Conservation (phyloP, 371 early-diverging fungal genomes). For the Mortierella sp. region DNA sequence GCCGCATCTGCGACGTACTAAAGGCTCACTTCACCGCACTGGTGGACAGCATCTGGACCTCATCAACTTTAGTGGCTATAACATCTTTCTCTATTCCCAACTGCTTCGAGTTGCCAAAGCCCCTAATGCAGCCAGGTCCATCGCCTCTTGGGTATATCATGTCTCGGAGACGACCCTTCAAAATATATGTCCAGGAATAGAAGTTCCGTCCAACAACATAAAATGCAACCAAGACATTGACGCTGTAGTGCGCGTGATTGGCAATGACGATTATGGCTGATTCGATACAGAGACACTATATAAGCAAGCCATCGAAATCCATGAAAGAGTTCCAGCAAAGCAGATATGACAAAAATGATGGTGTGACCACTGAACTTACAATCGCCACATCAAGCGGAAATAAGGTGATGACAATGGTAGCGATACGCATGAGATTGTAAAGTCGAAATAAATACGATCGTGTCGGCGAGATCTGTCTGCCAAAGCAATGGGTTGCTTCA, state of each 20-base stretch:
- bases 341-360: conserved; percentile 65
- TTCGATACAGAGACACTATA: conserved; percentile 60
- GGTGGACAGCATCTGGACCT: conserved; percentile 12
- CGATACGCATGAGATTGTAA: conserved; percentile 67
- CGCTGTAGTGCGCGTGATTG: conserved; percentile 72
- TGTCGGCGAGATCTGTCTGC: conserved; percentile 70
- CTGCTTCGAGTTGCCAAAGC: not conserved
- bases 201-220: conserved; percentile 65
- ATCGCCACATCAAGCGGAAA: conserved; percentile 70
- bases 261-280: conserved; percentile 67
- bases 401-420: conserved; percentile 71
- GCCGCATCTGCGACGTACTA: not conserved
- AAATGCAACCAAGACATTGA: conserved; percentile 68
- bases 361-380: conserved; percentile 73
- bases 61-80: not conserved
- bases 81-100: conserved; percentile 16
- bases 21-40: not conserved
- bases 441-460: conserved; percentile 65
- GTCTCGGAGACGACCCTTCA: conserved; percentile 37
- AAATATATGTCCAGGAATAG: conserved; percentile 53
- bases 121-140: conserved; percentile 21
- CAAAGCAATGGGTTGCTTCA: conserved; percentile 62
- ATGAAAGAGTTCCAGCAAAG: conserved; percentile 60
- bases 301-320: conserved; percentile 45
- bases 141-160: conserved; percentile 38